phyloP scores from a whole-genome alignment of 192 early-diverging fungal genomes.

The Phlyctochytrium planicorne region DNA sequence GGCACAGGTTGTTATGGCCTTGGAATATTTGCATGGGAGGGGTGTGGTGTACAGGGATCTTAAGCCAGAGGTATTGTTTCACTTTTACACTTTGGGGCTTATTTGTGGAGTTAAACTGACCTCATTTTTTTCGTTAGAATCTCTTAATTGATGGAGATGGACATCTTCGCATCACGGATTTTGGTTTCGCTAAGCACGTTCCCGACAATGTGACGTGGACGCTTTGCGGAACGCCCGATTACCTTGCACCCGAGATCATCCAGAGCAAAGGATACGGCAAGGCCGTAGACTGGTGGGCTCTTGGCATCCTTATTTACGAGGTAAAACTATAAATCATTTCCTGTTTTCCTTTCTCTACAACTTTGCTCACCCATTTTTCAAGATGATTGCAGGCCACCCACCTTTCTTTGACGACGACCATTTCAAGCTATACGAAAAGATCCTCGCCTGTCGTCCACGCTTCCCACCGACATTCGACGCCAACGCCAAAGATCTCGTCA shows the following conservation, averaged over 20 bases:
- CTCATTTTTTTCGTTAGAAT: not conserved
- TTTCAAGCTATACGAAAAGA: constrained; percentile 73
- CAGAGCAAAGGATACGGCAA: constrained; percentile 79
- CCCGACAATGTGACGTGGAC: constrained; percentile 70
- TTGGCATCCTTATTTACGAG: constrained; percentile 84
- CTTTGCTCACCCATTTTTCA: no score
- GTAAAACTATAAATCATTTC: no score
- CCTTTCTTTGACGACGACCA: constrained; percentile 73
- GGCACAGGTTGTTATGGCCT: constrained; percentile 64
- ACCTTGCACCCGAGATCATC: constrained; percentile 83
- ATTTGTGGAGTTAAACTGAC: not conserved
- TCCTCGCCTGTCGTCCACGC: constrained; percentile 65
- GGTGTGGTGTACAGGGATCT: constrained; percentile 66
- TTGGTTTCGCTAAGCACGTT: constrained; percentile 78
- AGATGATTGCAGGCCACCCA: constrained; percentile 72
- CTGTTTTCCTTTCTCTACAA: no score
- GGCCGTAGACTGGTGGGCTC: constrained; percentile 96
- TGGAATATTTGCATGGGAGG: constrained; percentile 67
- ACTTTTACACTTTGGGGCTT: not conserved
- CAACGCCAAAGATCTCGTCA: constrained; percentile 71
- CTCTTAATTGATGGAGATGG: constrained; percentile 46
- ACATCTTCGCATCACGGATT: constrained; percentile 77
- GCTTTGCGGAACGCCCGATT: constrained; percentile 77
- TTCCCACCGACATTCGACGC: constrained; percentile 75
- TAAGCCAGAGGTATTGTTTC: constrained; percentile 39